Base-by-base conservation (phyloP, 2,329 filamentous ascomycete genomes). In the Fusarium staphyleae region DNA sequence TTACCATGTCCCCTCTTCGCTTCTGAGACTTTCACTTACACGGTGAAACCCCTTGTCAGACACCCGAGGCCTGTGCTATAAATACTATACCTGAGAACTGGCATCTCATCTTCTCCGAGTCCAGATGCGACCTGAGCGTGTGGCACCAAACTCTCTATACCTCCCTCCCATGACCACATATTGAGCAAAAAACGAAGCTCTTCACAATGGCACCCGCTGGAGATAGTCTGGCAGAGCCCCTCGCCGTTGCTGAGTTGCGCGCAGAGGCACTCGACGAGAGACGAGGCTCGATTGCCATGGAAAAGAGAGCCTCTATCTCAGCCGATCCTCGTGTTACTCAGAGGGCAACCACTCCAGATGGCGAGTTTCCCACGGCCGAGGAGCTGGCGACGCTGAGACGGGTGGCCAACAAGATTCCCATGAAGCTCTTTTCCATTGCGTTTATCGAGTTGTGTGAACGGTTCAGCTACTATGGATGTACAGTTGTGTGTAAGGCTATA, bases 361-460 rank as follows among this genome's bases (percentile, higher is more conserved):
- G 48, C 7, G 45, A 56, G 43, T 49, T 64, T 6, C 66, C 69
- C 11, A 71, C 66, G 3, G 36, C 54, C 6, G 60, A 69, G 56
- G 82, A 87, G 34, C 56, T 84, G 40, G 63, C 56, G 9, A 81
- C 78, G 1, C 74, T 87, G 13, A 78, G 77, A 22, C 81, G 82
- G 57, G 77, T 86, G 1, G 73, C 82, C 9, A 82, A 81, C 61
- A 78, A 77, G 63, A 81, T 90, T 18, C 85, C 84, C 1, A 79
- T 79, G 73, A 80, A 77, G 29, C 75, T 85, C 9, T 88, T 83
- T 66, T 85, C 82, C 24, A 81, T 90, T 55, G 85, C 84, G 2
- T 84, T 89, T 52, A 79, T 89, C 35, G 87, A 90, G 70, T 69
- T 90, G 22, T 89, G 86, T 71, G 88, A 91, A 72, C 84, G 88